phyloP scores from a whole-genome alignment of 352 stramenopile species.

The Phytopythium delawarense region DNA sequence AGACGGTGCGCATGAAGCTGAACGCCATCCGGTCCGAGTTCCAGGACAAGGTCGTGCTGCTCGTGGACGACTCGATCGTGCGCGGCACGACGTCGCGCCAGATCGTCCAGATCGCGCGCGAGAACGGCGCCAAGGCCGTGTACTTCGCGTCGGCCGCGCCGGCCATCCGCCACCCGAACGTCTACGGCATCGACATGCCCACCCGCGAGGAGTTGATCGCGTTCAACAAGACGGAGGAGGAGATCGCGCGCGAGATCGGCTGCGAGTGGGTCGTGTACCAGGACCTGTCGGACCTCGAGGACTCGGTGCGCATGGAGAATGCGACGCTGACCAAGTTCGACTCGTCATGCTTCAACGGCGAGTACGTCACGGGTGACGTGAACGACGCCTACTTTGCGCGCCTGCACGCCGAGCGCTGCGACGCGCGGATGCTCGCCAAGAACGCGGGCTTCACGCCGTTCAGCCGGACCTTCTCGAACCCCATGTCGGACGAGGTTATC shows the following conservation, averaged over 20 bases:
- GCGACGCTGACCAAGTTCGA: conserved; percentile 85
- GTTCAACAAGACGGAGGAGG: conserved; percentile 91
- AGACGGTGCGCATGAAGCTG: conserved; percentile 98
- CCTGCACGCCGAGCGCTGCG: conserved; percentile 72
- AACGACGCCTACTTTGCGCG: conserved; percentile 81
- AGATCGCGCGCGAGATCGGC: conserved; percentile 93
- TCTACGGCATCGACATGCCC: conserved; percentile 99
- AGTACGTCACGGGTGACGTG: conserved; percentile 95
- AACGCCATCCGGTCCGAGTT: conserved; percentile 95
- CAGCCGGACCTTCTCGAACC: conserved; percentile 72
- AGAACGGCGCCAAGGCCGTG: conserved; percentile 94
- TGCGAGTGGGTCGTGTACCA: conserved; percentile 96
- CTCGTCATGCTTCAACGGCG: conserved; percentile 96
- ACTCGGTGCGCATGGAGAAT: conserved; percentile 77
- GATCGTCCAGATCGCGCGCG: conserved; percentile 98
- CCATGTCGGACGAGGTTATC: conserved; percentile 79
- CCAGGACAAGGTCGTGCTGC: conserved; percentile 94
- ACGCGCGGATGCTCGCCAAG: conserved; percentile 82
- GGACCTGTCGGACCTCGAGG: conserved; percentile 91
- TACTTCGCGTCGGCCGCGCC: conserved; percentile 97
- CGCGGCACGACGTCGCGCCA: conserved; percentile 97
- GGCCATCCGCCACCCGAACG: conserved; percentile 98
- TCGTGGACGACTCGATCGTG: conserved; percentile 99
- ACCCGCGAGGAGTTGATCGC: conserved; percentile 97
- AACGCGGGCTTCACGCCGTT: conserved; percentile 77